Conservation (phyloP, 345 rosid genomes). For the Gossypium longicalyx region DNA sequence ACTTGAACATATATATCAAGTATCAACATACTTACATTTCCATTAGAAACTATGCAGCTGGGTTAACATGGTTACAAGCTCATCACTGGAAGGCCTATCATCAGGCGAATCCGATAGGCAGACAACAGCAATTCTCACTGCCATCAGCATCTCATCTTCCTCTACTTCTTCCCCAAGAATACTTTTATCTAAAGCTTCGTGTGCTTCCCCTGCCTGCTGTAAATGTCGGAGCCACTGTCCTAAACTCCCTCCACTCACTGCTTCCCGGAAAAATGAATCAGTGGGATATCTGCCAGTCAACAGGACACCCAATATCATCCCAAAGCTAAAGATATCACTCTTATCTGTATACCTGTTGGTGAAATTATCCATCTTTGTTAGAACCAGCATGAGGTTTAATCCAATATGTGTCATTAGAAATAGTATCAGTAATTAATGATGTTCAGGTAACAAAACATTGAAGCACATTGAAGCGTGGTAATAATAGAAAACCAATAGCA, state of each 20-base stretch:
- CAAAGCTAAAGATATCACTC: conserved; percentile 90
- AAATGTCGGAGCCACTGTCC: conserved; percentile 81
- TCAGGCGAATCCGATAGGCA: conserved; percentile 86
- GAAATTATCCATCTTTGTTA: conserved; percentile 1
- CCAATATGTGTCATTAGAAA: background rate
- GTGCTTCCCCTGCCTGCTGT: conserved; percentile 80
- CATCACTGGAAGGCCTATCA: conserved; percentile 91
- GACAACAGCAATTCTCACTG: conserved; percentile 74
- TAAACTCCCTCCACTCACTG: conserved; percentile 54
- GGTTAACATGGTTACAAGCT: conserved; percentile 88
- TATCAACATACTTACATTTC: conserved; percentile 26
- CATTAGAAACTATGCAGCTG: conserved; percentile 85
- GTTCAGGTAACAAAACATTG: background rate
- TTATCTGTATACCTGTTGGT: conserved; percentile 68
- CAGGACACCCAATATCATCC: conserved; percentile 81
- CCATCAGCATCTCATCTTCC: conserved; percentile 98
- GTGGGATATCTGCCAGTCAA: conserved; percentile 78
- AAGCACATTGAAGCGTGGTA: conserved; percentile 2
- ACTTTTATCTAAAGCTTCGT: conserved; percentile 77
- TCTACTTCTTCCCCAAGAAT: conserved; percentile 86
- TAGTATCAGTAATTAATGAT: background rate
- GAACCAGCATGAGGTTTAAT: background rate
- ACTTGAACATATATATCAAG: background rate
- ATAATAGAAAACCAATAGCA: background rate
- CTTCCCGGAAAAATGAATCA: conserved; percentile 60